Evolutionary conservation across 176 grass and related monocot genomes (phyloP).

Genomic region (Ampelocalamus luodianensis): DNA sequence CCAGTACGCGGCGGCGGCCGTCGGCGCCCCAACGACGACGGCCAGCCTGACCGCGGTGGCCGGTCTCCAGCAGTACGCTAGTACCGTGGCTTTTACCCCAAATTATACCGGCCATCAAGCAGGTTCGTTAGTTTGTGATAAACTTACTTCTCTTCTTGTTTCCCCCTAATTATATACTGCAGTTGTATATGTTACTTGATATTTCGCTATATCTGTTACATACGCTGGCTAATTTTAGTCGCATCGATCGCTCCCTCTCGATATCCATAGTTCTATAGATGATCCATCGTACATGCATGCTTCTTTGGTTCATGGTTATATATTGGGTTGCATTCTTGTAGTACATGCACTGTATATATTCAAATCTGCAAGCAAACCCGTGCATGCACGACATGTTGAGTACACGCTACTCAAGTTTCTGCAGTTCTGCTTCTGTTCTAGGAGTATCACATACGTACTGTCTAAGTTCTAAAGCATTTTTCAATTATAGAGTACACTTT

Average conservation of each 20-base stretch:
- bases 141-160: neutral
- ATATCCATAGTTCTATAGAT: neutral
- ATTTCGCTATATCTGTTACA: too few species aligned
- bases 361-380: neutral
- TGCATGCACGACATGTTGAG: neutral
- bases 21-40: neutral
- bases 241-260: too few species aligned
- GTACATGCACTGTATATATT: neutral
- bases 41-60: neutral
- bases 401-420: neutral
- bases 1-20: constrained; percentile 25
- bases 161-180: too few species aligned
- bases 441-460: neutral
- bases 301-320: neutral
- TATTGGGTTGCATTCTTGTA: neutral
- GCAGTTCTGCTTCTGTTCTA: neutral
- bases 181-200: too few species aligned
- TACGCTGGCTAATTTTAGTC: too few species aligned
- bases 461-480: neutral
- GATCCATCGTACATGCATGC: too few species aligned
- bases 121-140: constrained; percentile 17
- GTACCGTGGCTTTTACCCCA: constrained; percentile 14
- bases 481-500: neutral
- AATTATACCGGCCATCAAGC: constrained; percentile 22
- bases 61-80: constrained; percentile 41